These are phyloP conservation scores for Xerocomellus amylosporus DNA, from an alignment of 768 basidiomycete species.

Conservation along the genomic window DNA sequence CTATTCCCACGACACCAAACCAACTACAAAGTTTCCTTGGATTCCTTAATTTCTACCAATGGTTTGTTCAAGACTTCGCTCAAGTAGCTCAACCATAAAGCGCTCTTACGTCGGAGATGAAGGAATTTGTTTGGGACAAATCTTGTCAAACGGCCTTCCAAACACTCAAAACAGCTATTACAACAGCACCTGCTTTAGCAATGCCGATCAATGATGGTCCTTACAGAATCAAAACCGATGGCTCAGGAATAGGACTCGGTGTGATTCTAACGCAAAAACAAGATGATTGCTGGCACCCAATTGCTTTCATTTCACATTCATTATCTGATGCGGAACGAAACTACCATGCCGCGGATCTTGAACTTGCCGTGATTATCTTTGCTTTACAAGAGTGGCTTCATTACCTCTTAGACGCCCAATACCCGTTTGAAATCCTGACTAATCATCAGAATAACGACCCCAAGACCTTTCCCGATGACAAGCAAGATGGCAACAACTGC, in stretches of 20 bases:
- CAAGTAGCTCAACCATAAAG: background rate
- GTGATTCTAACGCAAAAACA: too few species aligned
- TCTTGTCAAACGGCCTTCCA: background rate
- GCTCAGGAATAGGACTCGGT: too few species aligned
- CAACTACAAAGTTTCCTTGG: background rate
- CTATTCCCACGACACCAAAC: rapidly evolving
- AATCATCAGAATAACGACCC: background rate
- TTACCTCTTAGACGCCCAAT: background rate
- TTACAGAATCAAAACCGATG: too few species aligned
- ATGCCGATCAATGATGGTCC: too few species aligned
- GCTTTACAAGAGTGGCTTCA: background rate
- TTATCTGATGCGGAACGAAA: background rate
- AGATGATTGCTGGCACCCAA: background rate
- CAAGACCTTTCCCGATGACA: background rate
- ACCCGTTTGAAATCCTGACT: background rate
- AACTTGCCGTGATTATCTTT: background rate
- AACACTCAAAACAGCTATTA: rapidly evolving
- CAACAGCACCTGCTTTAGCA: background rate
- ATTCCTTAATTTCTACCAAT: background rate
- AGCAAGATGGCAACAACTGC: background rate
- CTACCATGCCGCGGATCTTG: background rate
- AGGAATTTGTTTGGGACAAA: background rate
- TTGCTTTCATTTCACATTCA: background rate
- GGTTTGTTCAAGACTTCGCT: background rate
- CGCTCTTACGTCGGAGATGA: background rate